Base-by-base conservation (phyloP, 306 rosid genomes). In the Dalbergia cultrata region DNA sequence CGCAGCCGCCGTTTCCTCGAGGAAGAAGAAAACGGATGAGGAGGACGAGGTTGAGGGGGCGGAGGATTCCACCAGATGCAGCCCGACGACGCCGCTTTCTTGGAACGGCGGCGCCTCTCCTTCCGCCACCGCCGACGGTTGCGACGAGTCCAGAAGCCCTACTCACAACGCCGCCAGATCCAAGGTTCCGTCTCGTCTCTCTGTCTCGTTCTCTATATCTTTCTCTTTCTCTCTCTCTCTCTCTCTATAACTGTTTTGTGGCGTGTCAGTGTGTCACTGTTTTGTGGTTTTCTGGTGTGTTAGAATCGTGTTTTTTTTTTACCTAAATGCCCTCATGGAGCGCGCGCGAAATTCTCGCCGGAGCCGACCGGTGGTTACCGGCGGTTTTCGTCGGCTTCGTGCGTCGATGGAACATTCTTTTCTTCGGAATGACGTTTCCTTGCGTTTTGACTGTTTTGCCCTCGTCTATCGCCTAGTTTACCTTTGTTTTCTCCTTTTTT, bases 81-180 rank as follows among this genome's bases (percentile, higher is more conserved):
- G 98, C 68, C 99, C 99, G 0, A 90, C 97, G 33, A 93, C 99
- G 3, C 99, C 99, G 1, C 99, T 96, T 54, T 92, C 99, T 0
- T 93, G 99, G 99, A 95, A 97, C 59, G 93, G 92, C 5, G 95
- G 86, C 33, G 86, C 88, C n/a, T 91, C 97, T 0, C 95, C 92
- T 0, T 90, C 98, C 31, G 83, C 84, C 71, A 91, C 97, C 69
- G 89, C 90, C 71, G 97, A 91, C 41, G 93, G 89, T 70, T 90
- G 61, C 64, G 98, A 93, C 66, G 97, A 90, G 16, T 87, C 92
- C 26, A 87, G 88, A 54, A 54, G 60, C 26, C 60, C 60, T 54
- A 54, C 26, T 84, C 90, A 53, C 18, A 43, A 86, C 39, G 77
- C 88, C 76, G 68, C 90, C 89, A 90, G 97, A 95, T 95, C 95